A percentile compares a stretch with the other conserved stretches of the same genome.
Conservation (phyloP, 805 yeast species). For the Metschnikowia lochheadii region DNA sequence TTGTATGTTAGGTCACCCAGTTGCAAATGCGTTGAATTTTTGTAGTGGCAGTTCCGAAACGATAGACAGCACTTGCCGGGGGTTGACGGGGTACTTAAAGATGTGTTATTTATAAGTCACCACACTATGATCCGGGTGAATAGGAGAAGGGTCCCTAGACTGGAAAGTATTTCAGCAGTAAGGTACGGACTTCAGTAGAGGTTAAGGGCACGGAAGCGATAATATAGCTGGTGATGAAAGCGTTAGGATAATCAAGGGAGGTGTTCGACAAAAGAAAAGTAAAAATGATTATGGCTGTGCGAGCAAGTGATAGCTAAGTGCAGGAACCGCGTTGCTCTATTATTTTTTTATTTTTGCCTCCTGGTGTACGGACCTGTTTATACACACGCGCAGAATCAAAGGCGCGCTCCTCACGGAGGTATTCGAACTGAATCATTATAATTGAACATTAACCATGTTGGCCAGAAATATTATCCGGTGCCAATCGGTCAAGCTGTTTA, state of each 20-base stretch:
- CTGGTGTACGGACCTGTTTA: neutral
- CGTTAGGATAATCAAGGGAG: neutral
- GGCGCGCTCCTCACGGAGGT: neutral
- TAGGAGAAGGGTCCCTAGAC: neutral
- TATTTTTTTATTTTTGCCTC: neutral
- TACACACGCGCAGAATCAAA: neutral
- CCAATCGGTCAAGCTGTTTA: constrained; percentile 9
- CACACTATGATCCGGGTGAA: neutral
- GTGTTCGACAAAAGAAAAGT: neutral
- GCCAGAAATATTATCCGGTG: constrained; percentile 2
- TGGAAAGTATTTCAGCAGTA: neutral
- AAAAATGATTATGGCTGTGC: constrained; percentile 2
- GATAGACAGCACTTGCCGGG: neutral
- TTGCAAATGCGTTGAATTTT: too few relatives aligned
- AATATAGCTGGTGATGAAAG: neutral
- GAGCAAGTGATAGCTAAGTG: neutral
- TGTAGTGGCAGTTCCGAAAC: neutral
- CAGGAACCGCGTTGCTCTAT: constrained; percentile 1
- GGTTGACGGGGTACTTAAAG: neutral
- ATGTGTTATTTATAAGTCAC: neutral
- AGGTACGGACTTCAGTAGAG: neutral
- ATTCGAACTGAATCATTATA: neutral
- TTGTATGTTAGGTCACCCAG: neutral
- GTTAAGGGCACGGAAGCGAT: neutral
- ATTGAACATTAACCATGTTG: constrained; percentile 1